Percentiles rank a stretch among this genome's conserved stretches.
Evolutionary conservation across 192 early-diverging fungal species (phyloP).

Genomic region (Coemansia sp.): DNA sequence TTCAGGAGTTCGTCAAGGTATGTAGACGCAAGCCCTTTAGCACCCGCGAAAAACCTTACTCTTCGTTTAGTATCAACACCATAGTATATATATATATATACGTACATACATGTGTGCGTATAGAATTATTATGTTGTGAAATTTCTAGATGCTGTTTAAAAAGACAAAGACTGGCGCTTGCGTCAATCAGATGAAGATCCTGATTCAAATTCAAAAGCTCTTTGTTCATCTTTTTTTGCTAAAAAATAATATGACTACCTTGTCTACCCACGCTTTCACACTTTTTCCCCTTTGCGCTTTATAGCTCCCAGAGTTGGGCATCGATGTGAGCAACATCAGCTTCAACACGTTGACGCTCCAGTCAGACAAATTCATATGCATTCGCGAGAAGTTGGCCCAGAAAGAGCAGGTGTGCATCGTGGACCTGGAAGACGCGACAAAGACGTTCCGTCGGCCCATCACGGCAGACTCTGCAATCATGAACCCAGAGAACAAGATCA

Average conservation of each 20-base stretch:
- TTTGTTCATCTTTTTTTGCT: slow-evolving; percentile 1
- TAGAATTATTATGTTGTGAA: too few species aligned
- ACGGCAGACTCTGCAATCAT: slow-evolving; percentile 98
- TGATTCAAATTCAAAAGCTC: slow-evolving; percentile 6
- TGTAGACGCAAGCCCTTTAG: slow-evolving; percentile 8
- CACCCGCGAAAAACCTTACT: too few species aligned
- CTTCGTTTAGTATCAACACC: too few species aligned
- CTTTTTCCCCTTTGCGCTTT: background rate
- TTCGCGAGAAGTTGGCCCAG: slow-evolving; percentile 85
- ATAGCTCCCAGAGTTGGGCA: slow-evolving; percentile 85
- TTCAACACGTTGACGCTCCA: slow-evolving; percentile 98
- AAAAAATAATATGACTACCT: background rate
- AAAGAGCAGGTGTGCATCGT: slow-evolving; percentile 92
- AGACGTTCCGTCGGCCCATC: slow-evolving; percentile 85
- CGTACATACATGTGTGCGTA: too few species aligned
- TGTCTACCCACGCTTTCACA: background rate
- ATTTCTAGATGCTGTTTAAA: too few species aligned
- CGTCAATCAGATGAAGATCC: background rate
- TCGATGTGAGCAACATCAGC: slow-evolving; percentile 89
- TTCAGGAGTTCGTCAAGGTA: slow-evolving; percentile 98
- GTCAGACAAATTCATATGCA: slow-evolving; percentile 97
- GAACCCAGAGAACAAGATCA: slow-evolving; percentile 90
- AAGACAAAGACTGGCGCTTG: too few species aligned
- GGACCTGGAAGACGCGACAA: slow-evolving; percentile 81
- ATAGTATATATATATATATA: too few species aligned